Base-by-base conservation (phyloP, 2,329 filamentous ascomycete genomes). In the Aspergillus pseudoviridinutans region DNA sequence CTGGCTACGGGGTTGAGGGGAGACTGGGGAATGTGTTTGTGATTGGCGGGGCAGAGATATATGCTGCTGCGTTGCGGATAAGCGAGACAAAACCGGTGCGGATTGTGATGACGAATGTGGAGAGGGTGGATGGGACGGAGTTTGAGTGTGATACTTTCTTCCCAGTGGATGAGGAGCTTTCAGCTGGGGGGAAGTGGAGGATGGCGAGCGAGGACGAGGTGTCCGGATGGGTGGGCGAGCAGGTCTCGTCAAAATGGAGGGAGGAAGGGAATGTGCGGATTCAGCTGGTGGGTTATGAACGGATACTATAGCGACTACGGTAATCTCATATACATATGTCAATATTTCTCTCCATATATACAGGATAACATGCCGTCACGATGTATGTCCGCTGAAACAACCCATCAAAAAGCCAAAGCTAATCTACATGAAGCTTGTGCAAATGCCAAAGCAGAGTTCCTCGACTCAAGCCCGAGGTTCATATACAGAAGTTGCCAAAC, bases 41-140 rank as follows among this genome's bases (percentile, higher is more conserved):
- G 47, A 97, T 99, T 67, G 94, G 94, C 25, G 94, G 94, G 4
- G 89, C 86, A 56, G 88, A 92, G 76, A 87, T 97, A 63, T 99
- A 97, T 75, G 79, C 78, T 42, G 83, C 87, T 24, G 87, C 91
- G 14, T 78, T 97, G 68, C 53, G 63, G 10, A 55, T 71, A 47
- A 57, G 22, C 47, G 52, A 25, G 50, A 47, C 8, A 49, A 55
- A 58, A 47, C 61, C 62, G 24, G 56, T 77, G 41, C 60, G 75
- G 55, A 70, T 77, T 61, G 67, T 77, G 24, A 72, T 77, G 74
- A 77, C 75, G 38, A 69, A 75, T 64, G 68, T 77, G 49, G 66
- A 70, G 50, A 68, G 66, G 61, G 64, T 61, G n/a, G 61, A 57
- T 14, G 64, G 50, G 14, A 60, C 60, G 47, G 69, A 62, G 54